phyloP scores from a whole-genome alignment of 192 early-diverging fungal genomes.

The Backusella liffmaniae region DNA sequence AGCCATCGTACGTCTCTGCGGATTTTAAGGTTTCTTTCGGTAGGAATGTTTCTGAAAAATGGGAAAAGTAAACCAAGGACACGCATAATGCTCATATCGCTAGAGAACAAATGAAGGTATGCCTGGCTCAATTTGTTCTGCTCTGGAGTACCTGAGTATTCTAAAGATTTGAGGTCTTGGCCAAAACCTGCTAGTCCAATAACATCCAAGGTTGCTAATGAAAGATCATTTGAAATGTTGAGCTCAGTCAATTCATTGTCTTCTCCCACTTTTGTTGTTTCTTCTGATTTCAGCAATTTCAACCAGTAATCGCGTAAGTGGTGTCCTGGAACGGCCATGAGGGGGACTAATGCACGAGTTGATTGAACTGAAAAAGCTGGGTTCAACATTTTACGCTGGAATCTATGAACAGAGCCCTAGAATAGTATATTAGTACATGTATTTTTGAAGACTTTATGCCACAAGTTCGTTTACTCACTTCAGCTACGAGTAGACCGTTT shows the following conservation, averaged over 20 bases:
- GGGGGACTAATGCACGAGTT: constrained; percentile 45
- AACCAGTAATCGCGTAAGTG: constrained; percentile 40
- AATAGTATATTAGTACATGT: background rate
- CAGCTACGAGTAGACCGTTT: constrained; percentile 48
- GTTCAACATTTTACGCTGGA: constrained; percentile 58
- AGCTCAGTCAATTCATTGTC: constrained; percentile 24
- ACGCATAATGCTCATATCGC: constrained; percentile 11
- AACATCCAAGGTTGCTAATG: constrained; percentile 44
- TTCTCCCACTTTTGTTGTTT: constrained; percentile 3
- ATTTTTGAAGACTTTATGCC: background rate
- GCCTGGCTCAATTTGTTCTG: constrained; percentile 44
- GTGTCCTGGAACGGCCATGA: constrained; percentile 34
- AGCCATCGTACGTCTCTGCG: constrained; percentile 25
- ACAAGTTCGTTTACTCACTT: constrained; percentile 21
- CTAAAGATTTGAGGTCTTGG: constrained; percentile 43
- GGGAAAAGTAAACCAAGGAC: constrained; percentile 33
- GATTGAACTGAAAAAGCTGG: constrained; percentile 48
- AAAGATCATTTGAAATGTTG: constrained; percentile 38
- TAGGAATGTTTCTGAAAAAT: constrained; percentile 25
- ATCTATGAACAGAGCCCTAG: constrained; percentile 44
- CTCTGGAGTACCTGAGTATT: constrained; percentile 14
- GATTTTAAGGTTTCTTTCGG: constrained; percentile 16
- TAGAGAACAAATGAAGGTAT: constrained; percentile 40
- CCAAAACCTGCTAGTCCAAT: constrained; percentile 50
- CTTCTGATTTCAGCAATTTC: constrained; percentile 20